phyloP scores from a whole-genome alignment of 1,139 yeast species.

The Nakaseomyces bracarensis region DNA sequence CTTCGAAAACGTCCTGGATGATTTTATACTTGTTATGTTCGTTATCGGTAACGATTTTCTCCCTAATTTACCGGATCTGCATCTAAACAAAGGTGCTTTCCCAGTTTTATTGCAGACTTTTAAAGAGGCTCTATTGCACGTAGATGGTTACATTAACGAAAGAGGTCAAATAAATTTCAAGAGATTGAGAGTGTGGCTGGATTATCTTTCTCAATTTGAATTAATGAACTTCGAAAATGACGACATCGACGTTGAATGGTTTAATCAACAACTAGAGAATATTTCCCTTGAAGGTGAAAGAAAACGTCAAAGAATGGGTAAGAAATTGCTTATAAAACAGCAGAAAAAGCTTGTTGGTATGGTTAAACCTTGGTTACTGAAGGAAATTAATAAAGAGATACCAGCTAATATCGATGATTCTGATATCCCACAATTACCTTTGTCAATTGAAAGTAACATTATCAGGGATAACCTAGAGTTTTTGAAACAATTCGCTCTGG shows the following conservation, averaged over 20 bases:
- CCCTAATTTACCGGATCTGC: slow-evolving; percentile 93
- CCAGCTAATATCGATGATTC: slow-evolving; percentile 34
- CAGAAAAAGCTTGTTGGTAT: slow-evolving; percentile 54
- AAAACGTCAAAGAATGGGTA: slow-evolving; percentile 59
- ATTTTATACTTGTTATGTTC: slow-evolving; percentile 82
- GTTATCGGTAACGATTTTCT: slow-evolving; percentile 97
- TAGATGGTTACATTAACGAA: slow-evolving; percentile 82
- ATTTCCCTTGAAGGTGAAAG: slow-evolving; percentile 67
- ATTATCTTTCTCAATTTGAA: slow-evolving; percentile 60
- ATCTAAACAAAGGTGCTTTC: slow-evolving; percentile 91
- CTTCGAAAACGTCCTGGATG: slow-evolving; percentile 87
- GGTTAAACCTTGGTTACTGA: slow-evolving; percentile 63
- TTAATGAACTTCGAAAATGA: slow-evolving; percentile 68
- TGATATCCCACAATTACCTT: slow-evolving; percentile 41
- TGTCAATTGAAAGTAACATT: slow-evolving; percentile 38
- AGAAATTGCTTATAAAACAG: slow-evolving; percentile 56
- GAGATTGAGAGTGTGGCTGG: slow-evolving; percentile 68
- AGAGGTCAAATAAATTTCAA: slow-evolving; percentile 70
- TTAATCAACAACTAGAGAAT: slow-evolving; percentile 72
- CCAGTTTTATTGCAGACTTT: slow-evolving; percentile 83
- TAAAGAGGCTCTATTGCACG: slow-evolving; percentile 62
- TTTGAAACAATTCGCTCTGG: slow-evolving; percentile 53
- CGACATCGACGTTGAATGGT: slow-evolving; percentile 87
- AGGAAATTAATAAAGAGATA: slow-evolving; percentile 33
- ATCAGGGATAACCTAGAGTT: slow-evolving; percentile 49